Base-by-base conservation (phyloP, 2,329 filamentous ascomycete species). In the Aaosphaeria pasadenensis region DNA sequence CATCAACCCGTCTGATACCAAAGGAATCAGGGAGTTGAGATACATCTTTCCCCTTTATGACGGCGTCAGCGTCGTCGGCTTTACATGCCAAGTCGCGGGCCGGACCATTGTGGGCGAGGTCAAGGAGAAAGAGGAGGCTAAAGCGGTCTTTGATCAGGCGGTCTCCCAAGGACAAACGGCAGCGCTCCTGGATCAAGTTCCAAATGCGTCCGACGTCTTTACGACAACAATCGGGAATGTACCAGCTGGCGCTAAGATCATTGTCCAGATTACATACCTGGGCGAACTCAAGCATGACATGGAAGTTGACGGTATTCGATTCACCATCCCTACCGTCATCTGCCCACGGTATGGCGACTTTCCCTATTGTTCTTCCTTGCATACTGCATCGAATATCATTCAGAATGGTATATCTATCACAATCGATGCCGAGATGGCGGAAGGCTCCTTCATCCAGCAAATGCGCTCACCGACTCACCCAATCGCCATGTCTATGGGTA, bases 11-110 rank as follows among this genome's bases (percentile, higher is more conserved):
- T 74, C 75, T 2, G 43, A 57, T 1, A 57, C 66, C 2, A 63
- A 71, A 7, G 60, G 61, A 3, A 77, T 85, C 50, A 60, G 73
- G 6, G 73, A 88, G 59, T 77, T 83, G 11, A 74, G 75, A 11
- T 91, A 91, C 62, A 77, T 78, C 0, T 90, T 91, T 52, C 87
- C 87, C 0, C 74, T 91, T 0, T 88, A 86, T 53, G 85, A 89
- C 59, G 86, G 87, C 7, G 83, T 88, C 11, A 85, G 82, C 5
- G 82, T 91, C 1, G 84, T 86, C 6, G 77, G 74, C 4, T 91
- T 90, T 54, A 79, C 74, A 4, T 89, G 85, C 67, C 79, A 74
- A 11, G 75, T 90, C 42, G 84, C 79, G 32, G 70, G 76, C 31
- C 80, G 82, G 9, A 73, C 81, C 11, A 81, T 88, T 55, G 74